Percentiles rank a stretch among this genome's conserved stretches.
phyloP scores from a whole-genome alignment of 1,139 yeast species.

The Saccharomyces uvarum region DNA sequence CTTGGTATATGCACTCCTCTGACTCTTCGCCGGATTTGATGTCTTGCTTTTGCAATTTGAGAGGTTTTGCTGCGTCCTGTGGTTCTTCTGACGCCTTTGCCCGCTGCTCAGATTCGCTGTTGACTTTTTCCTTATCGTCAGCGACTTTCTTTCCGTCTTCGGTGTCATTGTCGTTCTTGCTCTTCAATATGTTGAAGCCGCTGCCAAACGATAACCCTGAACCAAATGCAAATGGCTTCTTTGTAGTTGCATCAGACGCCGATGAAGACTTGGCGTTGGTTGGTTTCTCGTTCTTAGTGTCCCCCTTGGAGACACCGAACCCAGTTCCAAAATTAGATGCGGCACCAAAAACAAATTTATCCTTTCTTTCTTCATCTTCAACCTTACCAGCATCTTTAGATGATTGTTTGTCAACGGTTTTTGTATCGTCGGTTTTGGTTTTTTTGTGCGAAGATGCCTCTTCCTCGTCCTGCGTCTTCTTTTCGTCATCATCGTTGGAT shows the following conservation, averaged over 20 bases:
- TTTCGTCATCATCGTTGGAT: conserved; percentile 2
- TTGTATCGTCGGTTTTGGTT: conserved; percentile 6
- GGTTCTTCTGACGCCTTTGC: background rate
- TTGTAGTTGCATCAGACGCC: background rate
- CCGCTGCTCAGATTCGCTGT: background rate
- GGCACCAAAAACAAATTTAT: conserved; percentile 47
- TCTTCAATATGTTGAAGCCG: conserved; percentile 27
- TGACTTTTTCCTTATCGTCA: background rate
- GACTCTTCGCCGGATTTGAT: conserved; percentile 86
- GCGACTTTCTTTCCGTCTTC: conserved; percentile 7
- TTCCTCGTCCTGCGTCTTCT: conserved; percentile 6
- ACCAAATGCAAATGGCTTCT: conserved; percentile 25
- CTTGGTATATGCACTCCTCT: conserved; percentile 60
- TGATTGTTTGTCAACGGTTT: conserved; percentile 1
- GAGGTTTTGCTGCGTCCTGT: conserved; percentile 13
- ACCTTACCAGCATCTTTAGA: conserved; percentile 2
- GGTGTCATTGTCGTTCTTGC: conserved; percentile 6
- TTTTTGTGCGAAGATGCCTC: conserved; percentile 5
- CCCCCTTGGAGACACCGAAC: conserved; percentile 53
- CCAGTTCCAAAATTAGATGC: conserved; percentile 50
- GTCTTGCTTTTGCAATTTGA: conserved; percentile 40
- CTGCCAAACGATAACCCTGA: conserved; percentile 31
- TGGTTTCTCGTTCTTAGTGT: conserved; percentile 22
- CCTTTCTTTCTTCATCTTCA: conserved; percentile 28
- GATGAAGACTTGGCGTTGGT: background rate